Percentiles rank a stretch among this genome's conserved stretches.
phyloP scores from a whole-genome alignment of 2,329 filamentous ascomycete genomes.

The Alternaria sp. region DNA sequence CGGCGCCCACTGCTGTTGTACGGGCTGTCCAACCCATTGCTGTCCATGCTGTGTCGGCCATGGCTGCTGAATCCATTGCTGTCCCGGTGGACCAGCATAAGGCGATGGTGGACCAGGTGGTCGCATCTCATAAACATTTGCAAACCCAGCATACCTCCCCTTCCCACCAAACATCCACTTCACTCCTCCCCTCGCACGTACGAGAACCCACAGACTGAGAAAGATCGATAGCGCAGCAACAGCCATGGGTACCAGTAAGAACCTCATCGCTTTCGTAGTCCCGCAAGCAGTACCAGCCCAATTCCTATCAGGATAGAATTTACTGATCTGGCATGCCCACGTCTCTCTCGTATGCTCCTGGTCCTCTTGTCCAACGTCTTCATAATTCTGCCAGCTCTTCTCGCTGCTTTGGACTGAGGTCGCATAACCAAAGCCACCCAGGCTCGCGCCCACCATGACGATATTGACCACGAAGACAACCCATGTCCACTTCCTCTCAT shows the following conservation, averaged over 20 bases:
- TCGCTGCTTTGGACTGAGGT: slow-evolving; percentile 29
- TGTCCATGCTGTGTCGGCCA: slow-evolving; percentile 9
- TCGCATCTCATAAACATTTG: slow-evolving; percentile 36
- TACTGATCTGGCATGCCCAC: slow-evolving; percentile 38
- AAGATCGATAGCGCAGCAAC: slow-evolving; percentile 30
- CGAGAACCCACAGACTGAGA: slow-evolving; percentile 29
- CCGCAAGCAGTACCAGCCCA: slow-evolving; percentile 41
- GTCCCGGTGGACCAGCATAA: slow-evolving; percentile 3
- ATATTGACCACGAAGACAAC: slow-evolving; percentile 28
- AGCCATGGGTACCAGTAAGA: slow-evolving; percentile 35
- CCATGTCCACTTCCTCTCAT: slow-evolving; percentile 42
- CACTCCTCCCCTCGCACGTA: slow-evolving; percentile 35
- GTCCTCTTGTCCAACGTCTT: slow-evolving; percentile 24
- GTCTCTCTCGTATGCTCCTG: slow-evolving; percentile 37
- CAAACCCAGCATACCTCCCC: slow-evolving; percentile 40
- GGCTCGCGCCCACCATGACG: slow-evolving; percentile 22
- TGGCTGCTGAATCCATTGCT: slow-evolving; percentile 6
- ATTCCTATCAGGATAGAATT: slow-evolving; percentile 22
- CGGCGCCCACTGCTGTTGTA: slow-evolving; percentile 16
- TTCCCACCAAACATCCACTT: slow-evolving; percentile 41
- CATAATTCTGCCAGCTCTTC: slow-evolving; percentile 27
- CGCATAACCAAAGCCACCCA: slow-evolving; percentile 33
- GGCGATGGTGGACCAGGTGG: slow-evolving; percentile 4
- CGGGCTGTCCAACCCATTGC: slow-evolving; percentile 17
- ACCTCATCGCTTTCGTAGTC: slow-evolving; percentile 36